Base-by-base conservation (phyloP, 2,329 filamentous ascomycete genomes). In the Chaetothyriales sp. region DNA sequence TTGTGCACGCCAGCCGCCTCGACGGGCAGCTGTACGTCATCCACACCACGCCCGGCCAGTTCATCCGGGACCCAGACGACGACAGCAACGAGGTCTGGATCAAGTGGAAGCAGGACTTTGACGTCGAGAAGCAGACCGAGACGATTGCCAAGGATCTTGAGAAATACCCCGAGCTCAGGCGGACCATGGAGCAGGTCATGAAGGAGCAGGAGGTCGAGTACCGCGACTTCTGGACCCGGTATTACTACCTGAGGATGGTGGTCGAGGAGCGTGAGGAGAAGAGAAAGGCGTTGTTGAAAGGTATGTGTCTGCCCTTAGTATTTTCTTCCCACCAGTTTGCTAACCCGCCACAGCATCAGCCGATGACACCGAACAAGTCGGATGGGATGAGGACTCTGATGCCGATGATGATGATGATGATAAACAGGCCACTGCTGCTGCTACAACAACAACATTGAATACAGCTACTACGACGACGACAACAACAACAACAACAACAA, bases 1-100 rank as follows among this genome's bases (percentile, higher is more conserved):
- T 96, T 15, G 94, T 96, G 57, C 92, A 98, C 65, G 86, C 87
- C 1, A 95, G 88, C 48, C 78, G 92, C 54, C 90, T 95, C 64
- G 92, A 98, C 63, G 92, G 92, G 0, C 92, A 96, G 68, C 73
- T 98, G 55, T 90, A 98, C 64, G 88, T 94, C 32, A 89, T 98
- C 53, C 92, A 98, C 66, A 89, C 86, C 3, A 84, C 81, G 18
- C 67, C 81, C 42, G 84, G 92, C 55, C 86, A 81, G 60, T 94
- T 96, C 67, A 78, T 79, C 50, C 84, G 84, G 63, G 88, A 96
- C 62, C 87, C 89, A 0, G 75, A 77, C 6, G 47, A 44, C 12
- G 81, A 81, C 47, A 74, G 78, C 12, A 39, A 15, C 32, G 32
- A 39, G 12, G 81, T 93, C 65, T 96, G 83, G 71, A 75, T 79